Base-by-base conservation (phyloP, 2,329 filamentous ascomycete species). In the Chaetomium sp. region DNA sequence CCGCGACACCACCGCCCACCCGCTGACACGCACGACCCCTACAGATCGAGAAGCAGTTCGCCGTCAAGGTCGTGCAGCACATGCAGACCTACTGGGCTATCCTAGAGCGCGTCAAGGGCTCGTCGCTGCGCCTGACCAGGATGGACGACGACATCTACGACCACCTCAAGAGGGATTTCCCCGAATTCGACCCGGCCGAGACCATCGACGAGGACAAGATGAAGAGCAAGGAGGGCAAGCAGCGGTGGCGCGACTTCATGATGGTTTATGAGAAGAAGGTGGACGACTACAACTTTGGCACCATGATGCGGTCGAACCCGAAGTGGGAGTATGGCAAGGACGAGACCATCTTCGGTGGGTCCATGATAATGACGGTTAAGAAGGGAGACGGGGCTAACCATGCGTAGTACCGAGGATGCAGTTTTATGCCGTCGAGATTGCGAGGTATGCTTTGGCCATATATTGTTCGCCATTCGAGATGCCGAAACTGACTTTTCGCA, bases 11-110 rank as follows among this genome's bases (percentile, higher is more conserved):
- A 4, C 19, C 13, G 19, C 13, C 57, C n/a, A 23, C 50, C 57
- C 1, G 45, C 62, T 56, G 8, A 68, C 54, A 19, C 6, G 2
- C 12, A 57, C 55, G 42, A 16, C 42, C 21, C 38, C 42, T 70
- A 5, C 35, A 96, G 91, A 97, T 99, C 77, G 95, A 99, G 85
- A 97, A 97, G 85, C 95, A 98, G 79, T 99, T 99, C 74, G 95
- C 95, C 33, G 95, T 99, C 73, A 98, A 98, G 83, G 93, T 90
- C 59, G 95, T 98, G 45, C 91, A 97, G 78, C 95, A 99, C 78
- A 92, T 99, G 85, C 87, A 92, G 75, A 97, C 94, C 57, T 98
- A 99, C 84, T 99, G 94, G 94, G 84, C 89, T 60, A 94, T 99
- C 75, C 90, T 99, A 72, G 90, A 97, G 79, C 92, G 90, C 76